Evolutionary conservation across 306 rosid genomes (phyloP).

Genomic region (Prunus campanulata): DNA sequence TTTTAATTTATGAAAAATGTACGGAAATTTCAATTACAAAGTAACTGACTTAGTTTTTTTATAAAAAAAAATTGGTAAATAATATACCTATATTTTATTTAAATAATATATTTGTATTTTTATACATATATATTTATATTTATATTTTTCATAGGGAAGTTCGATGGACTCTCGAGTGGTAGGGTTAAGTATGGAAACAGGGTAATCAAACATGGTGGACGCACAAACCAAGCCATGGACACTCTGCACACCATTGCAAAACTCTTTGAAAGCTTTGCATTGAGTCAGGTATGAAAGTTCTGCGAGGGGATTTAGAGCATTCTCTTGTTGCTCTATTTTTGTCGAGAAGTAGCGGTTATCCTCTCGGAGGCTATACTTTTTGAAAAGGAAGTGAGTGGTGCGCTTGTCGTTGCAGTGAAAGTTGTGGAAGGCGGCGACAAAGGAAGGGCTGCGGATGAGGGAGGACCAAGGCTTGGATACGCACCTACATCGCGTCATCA

Average conservation of each 20-base stretch:
- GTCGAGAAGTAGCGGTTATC: neutral
- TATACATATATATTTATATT: too few species aligned
- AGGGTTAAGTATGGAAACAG: neutral
- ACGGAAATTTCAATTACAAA: too few species aligned
- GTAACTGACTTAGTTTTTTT: too few species aligned
- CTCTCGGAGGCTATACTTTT: too few species aligned
- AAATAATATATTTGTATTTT: too few species aligned
- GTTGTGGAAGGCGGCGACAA: neutral
- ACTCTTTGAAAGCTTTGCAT: neutral
- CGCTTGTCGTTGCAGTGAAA: neutral
- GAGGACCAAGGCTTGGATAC: neutral
- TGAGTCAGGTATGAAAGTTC: neutral
- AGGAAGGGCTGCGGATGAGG: neutral
- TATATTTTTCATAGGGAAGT: neutral
- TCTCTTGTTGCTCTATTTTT: neutral
- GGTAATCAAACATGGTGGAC: neutral
- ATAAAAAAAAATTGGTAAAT: too few species aligned
- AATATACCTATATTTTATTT: too few species aligned
- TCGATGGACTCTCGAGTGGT: neutral
- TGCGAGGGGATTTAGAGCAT: neutral
- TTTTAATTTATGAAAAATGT: too few species aligned
- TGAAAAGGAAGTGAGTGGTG: neutral
- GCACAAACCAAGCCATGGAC: neutral
- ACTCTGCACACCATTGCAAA: neutral
- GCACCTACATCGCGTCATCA: neutral